Base-by-base conservation (phyloP, 768 basidiomycete genomes). In the Postia placenta region DNA sequence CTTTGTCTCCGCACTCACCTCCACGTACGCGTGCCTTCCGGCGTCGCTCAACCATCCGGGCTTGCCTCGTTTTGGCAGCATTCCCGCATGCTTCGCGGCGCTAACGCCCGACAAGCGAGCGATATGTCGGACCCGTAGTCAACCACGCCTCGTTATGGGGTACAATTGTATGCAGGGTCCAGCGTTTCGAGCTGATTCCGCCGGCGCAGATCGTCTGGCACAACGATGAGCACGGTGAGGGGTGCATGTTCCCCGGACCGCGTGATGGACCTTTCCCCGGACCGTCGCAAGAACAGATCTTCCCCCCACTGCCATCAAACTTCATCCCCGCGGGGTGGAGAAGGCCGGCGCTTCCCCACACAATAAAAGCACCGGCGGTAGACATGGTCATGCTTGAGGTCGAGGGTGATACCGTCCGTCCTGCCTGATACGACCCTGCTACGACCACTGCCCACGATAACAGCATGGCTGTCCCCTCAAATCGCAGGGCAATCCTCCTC, bases 401-500 rank as follows among this genome's bases (percentile, higher is more conserved):
- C 33, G 28, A 2, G 7, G 5, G 45, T 7, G 12, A 28, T 28
- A n/a, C 28, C 30, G 14, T 14, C 5, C 45, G 4, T 17, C 6
- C 15, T 11, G 5, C 30, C 28, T 17, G 19, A 22, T 11, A 43
- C 30, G 28, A 35, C 45, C 11, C 11, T 9, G 7, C 12, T 39
- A 39, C 38, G 38, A n/a, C 9, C 20, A 17, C 38, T 22, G 45
- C 33, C n/a, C 20, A 28, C 26, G 33, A 19, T 11, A 20, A 22
- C 45, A 35, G 2, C 33, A 64, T 62, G 62, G 79, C 76, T 44
- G 68, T 80, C 49, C 78, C 80, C 36, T 81, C 75, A n/a, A 85
- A 80, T 62, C 72, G 67, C 47, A 77, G 74, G 63, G 82, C 83
- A 9, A 76, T 85, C 37, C 67, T 79, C 28, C 70, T 87, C 42